phyloP scores from a whole-genome alignment of 768 basidiomycete species.

The Royoungia palumana region DNA sequence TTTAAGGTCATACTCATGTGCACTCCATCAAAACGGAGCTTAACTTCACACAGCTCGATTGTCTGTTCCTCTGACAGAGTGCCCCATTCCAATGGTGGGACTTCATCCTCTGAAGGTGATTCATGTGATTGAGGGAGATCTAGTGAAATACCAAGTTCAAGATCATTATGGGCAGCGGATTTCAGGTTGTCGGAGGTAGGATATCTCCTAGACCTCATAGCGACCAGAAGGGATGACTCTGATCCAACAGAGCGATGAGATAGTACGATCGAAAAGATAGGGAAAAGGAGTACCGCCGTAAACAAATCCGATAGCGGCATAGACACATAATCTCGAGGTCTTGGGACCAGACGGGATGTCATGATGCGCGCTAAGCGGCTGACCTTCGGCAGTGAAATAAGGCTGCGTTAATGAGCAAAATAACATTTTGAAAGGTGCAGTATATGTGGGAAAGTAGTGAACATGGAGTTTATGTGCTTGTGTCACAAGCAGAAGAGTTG shows the following conservation, averaged over 20 bases:
- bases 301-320: constrained; percentile 57
- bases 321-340: constrained; percentile 46
- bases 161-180: constrained; percentile 31
- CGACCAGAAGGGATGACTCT: constrained; percentile 61
- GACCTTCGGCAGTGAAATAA: constrained; percentile 34
- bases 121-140: constrained; percentile 20
- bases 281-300: constrained; percentile 47
- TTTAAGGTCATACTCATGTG: constrained; percentile 39
- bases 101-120: constrained; percentile 21
- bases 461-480: constrained; percentile 56
- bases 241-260: constrained; percentile 8
- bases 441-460: constrained; percentile 50
- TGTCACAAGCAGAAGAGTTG: constrained; percentile 62
- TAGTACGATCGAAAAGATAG: neutral
- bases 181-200: constrained; percentile 37
- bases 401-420: constrained; percentile 47
- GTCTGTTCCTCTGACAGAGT: constrained; percentile 55
- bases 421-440: constrained; percentile 42
- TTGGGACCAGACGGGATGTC: constrained; percentile 34
- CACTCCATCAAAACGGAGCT: constrained; percentile 45
- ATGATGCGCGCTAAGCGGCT: constrained; percentile 29
- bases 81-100: constrained; percentile 42
- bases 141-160: constrained; percentile 39
- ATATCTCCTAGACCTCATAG: constrained; percentile 54
- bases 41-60: constrained; percentile 62